phyloP scores from a whole-genome alignment of 2,329 filamentous ascomycete genomes.

The Calycina marina region DNA sequence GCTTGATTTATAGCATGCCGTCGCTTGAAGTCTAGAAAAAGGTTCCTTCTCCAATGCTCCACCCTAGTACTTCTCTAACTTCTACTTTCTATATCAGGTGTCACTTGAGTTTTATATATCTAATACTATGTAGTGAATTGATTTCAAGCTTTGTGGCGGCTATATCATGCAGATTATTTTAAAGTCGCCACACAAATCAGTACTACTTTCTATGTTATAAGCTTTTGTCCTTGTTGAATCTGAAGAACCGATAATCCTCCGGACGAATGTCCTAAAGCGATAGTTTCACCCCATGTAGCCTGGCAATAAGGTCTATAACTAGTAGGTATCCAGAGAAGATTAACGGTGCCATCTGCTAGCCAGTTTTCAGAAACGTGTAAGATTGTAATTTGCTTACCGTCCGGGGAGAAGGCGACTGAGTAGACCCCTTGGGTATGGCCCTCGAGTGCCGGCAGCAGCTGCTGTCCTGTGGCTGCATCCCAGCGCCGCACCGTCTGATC shows the following conservation, averaged over 20 bases:
- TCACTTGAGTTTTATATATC: too few relatives aligned
- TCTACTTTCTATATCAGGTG: too few relatives aligned
- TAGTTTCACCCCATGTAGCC: background rate
- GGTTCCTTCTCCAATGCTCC: too few relatives aligned
- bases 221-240: slow-evolving; percentile 1
- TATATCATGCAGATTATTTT: background rate
- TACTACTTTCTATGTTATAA: slow-evolving; percentile 1
- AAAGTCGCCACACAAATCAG: background rate
- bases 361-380: slow-evolving; percentile 4
- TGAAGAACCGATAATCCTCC: background rate
- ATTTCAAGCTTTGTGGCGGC: too few relatives aligned
- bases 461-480: too few relatives aligned
- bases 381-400: background rate
- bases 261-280: slow-evolving; percentile 1
- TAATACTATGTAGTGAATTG: too few relatives aligned
- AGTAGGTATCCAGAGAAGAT: background rate
- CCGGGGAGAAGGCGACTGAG: too few relatives aligned
- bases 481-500: slow-evolving; percentile 1
- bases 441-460: too few relatives aligned
- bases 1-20: too few relatives aligned
- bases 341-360: slow-evolving; percentile 3
- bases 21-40: too few relatives aligned
- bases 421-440: too few relatives aligned
- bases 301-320: background rate
- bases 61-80: too few relatives aligned